Percentiles rank a stretch among this genome's conserved stretches.
These are phyloP conservation scores for Aquilaria yunnanensis DNA, from an alignment of 345 rosid species.

Conservation along the genomic window DNA sequence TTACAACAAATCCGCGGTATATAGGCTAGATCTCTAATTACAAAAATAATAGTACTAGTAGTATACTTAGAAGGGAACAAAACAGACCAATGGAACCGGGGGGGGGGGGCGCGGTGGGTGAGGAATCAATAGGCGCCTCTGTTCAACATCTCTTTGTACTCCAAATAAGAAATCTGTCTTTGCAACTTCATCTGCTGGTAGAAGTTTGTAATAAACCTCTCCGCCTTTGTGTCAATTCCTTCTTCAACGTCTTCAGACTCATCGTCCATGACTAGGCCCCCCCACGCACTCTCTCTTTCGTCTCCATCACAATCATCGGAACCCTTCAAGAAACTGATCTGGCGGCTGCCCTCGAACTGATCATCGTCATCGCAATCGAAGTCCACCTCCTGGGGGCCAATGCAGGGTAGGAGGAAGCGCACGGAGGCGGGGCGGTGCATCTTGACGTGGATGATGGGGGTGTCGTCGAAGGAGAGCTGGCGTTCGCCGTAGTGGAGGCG, in stretches of 20 bases:
- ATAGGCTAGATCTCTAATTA: background rate
- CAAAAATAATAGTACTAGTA: no score
- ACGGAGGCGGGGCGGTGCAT: constrained; percentile 58
- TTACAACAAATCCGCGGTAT: constrained; percentile 13
- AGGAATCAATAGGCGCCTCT: background rate
- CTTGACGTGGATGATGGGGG: constrained; percentile 66
- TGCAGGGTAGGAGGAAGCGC: constrained; percentile 71
- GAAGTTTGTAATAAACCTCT: constrained; percentile 77
- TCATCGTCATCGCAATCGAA: constrained; percentile 31
- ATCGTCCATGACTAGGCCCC: constrained; percentile 14
- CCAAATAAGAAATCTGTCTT: constrained; percentile 61
- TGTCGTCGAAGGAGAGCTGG: constrained; percentile 78
- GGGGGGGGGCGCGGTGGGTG: background rate
- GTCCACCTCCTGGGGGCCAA: constrained; percentile 42
- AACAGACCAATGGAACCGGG: background rate
- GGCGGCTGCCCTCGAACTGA: constrained; percentile 19
- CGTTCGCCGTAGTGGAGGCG: constrained; percentile 44
- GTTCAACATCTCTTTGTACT: constrained; percentile 31
- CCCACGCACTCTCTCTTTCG: constrained; percentile 15
- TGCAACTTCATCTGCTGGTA: constrained; percentile 73
- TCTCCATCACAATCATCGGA: constrained; percentile 2
- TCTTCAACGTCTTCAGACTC: constrained; percentile 24
- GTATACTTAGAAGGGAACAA: no score
- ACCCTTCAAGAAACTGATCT: constrained; percentile 13
- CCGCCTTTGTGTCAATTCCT: constrained; percentile 79